Evolutionary conservation across 2,329 filamentous ascomycete species (phyloP).

Genomic region (Aspergillus sp.): DNA sequence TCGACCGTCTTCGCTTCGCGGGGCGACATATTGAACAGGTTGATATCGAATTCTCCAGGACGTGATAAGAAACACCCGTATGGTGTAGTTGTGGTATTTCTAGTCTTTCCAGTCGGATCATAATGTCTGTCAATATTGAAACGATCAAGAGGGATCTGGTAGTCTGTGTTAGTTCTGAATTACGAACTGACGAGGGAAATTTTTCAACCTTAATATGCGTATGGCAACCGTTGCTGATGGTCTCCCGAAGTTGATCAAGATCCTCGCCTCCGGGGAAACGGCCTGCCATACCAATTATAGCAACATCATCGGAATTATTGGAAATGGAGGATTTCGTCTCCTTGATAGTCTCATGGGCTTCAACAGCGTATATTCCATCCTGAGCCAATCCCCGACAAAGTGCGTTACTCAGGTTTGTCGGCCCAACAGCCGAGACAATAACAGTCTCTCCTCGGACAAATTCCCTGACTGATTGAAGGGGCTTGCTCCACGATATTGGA

Average conservation of each 20-base stretch:
- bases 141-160: slow-evolving; percentile 23
- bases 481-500: background rate
- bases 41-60: slow-evolving; percentile 33
- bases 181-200: background rate
- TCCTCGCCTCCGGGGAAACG: slow-evolving; percentile 6
- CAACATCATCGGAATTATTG: background rate
- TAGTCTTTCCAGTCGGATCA: slow-evolving; percentile 25
- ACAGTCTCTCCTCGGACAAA: background rate
- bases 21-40: slow-evolving; percentile 51
- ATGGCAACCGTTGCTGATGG: slow-evolving; percentile 1
- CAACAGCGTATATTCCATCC: background rate
- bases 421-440: background rate
- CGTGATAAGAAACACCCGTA: slow-evolving; percentile 35
- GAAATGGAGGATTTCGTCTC: background rate
- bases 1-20: slow-evolving; percentile 67
- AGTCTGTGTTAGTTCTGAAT: slow-evolving; percentile 19
- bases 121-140: slow-evolving; percentile 29
- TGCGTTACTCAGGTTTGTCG: background rate
- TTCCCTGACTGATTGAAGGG: background rate
- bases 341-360: background rate
- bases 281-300: slow-evolving; percentile 6
- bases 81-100: slow-evolving; percentile 24
- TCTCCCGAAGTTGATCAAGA: slow-evolving; percentile 3
- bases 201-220: background rate
- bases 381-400: background rate